A percentile compares a stretch with the other conserved stretches of the same genome.
Conservation (phyloP, 1,284 basidiomycete species). For the Ganoderma lucidum region DNA sequence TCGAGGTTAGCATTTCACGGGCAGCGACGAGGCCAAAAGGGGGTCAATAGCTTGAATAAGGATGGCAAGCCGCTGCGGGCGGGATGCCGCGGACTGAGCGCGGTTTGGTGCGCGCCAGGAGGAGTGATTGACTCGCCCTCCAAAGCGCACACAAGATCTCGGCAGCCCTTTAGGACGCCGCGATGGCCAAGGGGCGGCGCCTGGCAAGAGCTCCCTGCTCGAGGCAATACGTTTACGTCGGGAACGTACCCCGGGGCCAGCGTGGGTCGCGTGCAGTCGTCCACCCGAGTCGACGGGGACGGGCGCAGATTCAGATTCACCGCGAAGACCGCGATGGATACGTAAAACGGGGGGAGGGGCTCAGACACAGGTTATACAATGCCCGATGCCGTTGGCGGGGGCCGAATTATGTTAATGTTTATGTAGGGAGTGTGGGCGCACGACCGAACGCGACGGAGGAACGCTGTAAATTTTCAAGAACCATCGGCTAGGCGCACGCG, state of each 20-base stretch:
- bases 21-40: background rate
- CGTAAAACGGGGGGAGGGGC: background rate
- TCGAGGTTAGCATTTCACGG: background rate
- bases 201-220: background rate
- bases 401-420: background rate
- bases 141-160: slow-evolving; percentile 6
- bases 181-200: background rate
- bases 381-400: background rate
- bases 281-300: background rate
- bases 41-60: background rate
- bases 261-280: background rate
- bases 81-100: too few relatives aligned
- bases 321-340: background rate
- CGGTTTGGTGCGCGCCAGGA: background rate
- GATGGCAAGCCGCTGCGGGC: background rate
- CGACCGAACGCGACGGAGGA: background rate
- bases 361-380: background rate
- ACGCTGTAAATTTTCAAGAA: slow-evolving; percentile 4
- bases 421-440: background rate
- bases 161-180: background rate
- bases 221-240: slow-evolving; percentile 1
- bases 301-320: slow-evolving; percentile 1
- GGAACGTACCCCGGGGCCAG: background rate
- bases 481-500: background rate
- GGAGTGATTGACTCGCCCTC: background rate